Evolutionary conservation across 225 moss, liverwort and hornwort species (phyloP), one percentile per base, ranked within the genome.

Genomic region (Anthoceros angustus): DNA sequence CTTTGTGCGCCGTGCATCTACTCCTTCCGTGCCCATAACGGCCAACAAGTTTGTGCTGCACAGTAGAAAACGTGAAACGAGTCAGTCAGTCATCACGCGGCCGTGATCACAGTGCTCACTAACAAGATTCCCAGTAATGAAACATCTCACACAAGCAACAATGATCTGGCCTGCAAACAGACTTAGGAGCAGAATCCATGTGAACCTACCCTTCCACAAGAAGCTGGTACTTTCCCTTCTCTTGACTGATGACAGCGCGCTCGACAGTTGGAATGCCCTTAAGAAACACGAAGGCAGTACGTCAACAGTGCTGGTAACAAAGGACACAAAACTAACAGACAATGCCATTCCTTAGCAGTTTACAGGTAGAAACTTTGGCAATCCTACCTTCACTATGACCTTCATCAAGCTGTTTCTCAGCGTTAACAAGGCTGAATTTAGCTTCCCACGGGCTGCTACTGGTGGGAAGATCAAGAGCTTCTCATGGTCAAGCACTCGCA

Each of bases 241-340:
- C 86, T 72, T 83, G 84, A 69, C 88, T 98, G 39, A 98, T 98
- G 20, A 98, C 95, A 63, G 95, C 95, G 42, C 95, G 80, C 73
- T 92, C 95, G 67, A 98, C 92, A 62, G 92, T 86, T 67, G 95
- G 84, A 67, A 98, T 98, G 66, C 95, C 95, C 95, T 95, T 78
- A 55, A 42, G 49, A 0, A 21, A 41, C 11, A 12, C 41, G 63
- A 63, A 39, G 7, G 45, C 21, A 49, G 26, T 16, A 24, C 43
- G 24, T 10, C 46, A 15, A 21, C 4, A 43, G 21, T 46, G 12
- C 41, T 4, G 40, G 9, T 23, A 9, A 23, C 42, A 10, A 24
- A 63, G 62, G 15, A 62, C 55, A n/a, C 1, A 23, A 55, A 55
- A 8, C 32, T 32, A 32, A 9, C 55, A 55, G 45, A 10, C 12